Conservation (phyloP, 1,284 basidiomycete species). For the Phlebopus sp. region DNA sequence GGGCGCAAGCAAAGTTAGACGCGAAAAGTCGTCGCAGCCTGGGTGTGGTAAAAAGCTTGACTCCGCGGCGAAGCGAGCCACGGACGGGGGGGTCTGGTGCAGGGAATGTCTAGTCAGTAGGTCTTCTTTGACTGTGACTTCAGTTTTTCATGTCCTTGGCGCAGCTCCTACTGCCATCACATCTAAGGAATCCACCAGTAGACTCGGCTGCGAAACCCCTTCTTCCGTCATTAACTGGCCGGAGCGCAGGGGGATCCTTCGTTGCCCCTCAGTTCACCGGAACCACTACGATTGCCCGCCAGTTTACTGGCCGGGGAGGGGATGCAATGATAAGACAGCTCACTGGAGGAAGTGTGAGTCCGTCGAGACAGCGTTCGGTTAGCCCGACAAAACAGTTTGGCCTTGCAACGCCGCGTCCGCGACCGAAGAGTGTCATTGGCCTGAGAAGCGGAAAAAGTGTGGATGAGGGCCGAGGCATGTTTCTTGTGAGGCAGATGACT, state of each 20-base stretch:
- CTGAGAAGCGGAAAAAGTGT: constrained; percentile 53
- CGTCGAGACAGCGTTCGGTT: constrained; percentile 47
- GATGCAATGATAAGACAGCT: constrained; percentile 57
- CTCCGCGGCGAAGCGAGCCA: constrained; percentile 74
- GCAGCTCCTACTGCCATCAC: constrained; percentile 56
- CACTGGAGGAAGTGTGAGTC: constrained; percentile 64
- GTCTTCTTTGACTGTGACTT: constrained; percentile 1
- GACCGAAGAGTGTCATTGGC: constrained; percentile 65
- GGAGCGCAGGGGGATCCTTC: constrained; percentile 33
- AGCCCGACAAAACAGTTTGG: constrained; percentile 61
- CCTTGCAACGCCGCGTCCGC: constrained; percentile 35
- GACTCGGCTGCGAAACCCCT: constrained; percentile 48
- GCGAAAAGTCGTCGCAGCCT: constrained; percentile 54
- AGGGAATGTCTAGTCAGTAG: constrained; percentile 71
- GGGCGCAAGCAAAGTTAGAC: constrained; percentile 38
- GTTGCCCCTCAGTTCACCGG: constrained; percentile 59
- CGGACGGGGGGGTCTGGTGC: constrained; percentile 74
- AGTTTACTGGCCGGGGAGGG: constrained; percentile 63
- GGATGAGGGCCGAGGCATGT: constrained; percentile 65
- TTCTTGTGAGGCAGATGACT: constrained; percentile 67
- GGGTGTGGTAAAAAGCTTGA: constrained; percentile 81
- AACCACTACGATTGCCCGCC: constrained; percentile 68
- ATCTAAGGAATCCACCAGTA: constrained; percentile 40
- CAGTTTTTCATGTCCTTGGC: constrained; percentile 13
- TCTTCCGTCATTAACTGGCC: constrained; percentile 46